These are phyloP conservation scores for Rubroshorea leprosula DNA, from an alignment of 345 rosid species.

Conservation along the genomic window DNA sequence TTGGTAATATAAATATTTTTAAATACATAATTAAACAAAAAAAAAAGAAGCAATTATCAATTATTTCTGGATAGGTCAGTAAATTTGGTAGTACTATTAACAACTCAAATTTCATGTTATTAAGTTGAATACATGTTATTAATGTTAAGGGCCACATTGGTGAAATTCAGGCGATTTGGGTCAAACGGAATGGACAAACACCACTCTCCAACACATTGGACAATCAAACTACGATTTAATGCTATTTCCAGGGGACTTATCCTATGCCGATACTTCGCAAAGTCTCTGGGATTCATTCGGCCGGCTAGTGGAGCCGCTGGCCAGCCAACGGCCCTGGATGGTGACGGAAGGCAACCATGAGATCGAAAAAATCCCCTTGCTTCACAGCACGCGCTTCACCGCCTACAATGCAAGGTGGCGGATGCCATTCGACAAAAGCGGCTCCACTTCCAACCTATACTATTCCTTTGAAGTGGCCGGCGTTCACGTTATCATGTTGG, in stretches of 20 bases:
- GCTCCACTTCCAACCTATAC: conserved; percentile 62
- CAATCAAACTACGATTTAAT: conserved; percentile 51
- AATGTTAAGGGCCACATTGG: too few relatives aligned
- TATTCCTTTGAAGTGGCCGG: conserved; percentile 68
- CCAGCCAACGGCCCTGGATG: conserved; percentile 88
- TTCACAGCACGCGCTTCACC: conserved; percentile 47
- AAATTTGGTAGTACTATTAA: too few relatives aligned
- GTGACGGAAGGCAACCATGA: conserved; percentile 91
- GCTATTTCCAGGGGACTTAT: conserved; percentile 69
- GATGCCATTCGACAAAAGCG: conserved; percentile 69
- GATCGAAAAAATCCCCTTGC: conserved; percentile 38
- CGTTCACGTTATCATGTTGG: conserved; percentile 71
- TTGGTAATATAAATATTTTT: too few relatives aligned
- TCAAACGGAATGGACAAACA: conserved; percentile 56
- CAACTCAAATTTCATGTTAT: too few relatives aligned
- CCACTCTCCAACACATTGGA: conserved; percentile 60
- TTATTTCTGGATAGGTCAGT: too few relatives aligned
- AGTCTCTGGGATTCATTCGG: conserved; percentile 71
- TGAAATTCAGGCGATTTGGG: conserved; percentile 62
- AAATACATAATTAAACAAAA: too few relatives aligned
- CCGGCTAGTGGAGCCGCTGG: conserved; percentile 65
- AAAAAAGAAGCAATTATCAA: too few relatives aligned
- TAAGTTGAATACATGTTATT: too few relatives aligned
- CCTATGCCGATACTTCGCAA: conserved; percentile 55
- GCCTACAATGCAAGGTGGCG: conserved; percentile 71